A percentile compares a stretch with the other conserved stretches of the same genome.
phyloP scores from a whole-genome alignment of 2,329 filamentous ascomycete genomes.

The Fusarium falciforme region DNA sequence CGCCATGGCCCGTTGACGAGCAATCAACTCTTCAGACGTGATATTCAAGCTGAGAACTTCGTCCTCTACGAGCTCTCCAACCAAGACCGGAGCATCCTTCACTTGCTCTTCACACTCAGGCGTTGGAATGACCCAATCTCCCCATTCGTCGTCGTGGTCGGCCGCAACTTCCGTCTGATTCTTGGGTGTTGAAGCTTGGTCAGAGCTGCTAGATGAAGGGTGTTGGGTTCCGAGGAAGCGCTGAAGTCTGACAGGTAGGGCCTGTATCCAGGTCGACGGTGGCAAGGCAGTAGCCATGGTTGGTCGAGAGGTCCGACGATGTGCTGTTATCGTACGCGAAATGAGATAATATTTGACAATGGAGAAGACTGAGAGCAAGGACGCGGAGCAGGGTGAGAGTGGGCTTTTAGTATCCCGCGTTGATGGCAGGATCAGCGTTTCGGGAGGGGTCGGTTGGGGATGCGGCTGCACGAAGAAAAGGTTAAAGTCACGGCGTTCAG shows the following conservation, averaged over 20 bases:
- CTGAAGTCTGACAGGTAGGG: neutral
- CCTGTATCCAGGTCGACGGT: neutral
- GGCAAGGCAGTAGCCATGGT: neutral
- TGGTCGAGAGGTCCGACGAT: no score
- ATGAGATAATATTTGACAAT: no score
- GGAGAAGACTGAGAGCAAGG: no score
- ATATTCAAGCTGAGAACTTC: no score
- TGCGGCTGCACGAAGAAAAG: no score
- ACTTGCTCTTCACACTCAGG: neutral
- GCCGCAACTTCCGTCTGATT: neutral
- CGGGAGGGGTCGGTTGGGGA: no score
- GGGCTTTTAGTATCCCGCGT: no score
- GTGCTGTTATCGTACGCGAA: no score
- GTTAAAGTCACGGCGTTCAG: no score
- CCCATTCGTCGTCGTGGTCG: neutral
- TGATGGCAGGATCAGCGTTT: no score
- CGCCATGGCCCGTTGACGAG: neutral
- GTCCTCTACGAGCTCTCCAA: neutral
- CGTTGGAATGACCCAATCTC: neutral
- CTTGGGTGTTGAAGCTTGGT: neutral
- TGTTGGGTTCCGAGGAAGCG: neutral
- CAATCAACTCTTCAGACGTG: neutral
- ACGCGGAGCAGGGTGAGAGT: no score
- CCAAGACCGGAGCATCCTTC: neutral
- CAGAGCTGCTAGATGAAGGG: neutral